Evolutionary conservation across 331 rosid genomes (phyloP).

Genomic region (Saraca asoca): DNA sequence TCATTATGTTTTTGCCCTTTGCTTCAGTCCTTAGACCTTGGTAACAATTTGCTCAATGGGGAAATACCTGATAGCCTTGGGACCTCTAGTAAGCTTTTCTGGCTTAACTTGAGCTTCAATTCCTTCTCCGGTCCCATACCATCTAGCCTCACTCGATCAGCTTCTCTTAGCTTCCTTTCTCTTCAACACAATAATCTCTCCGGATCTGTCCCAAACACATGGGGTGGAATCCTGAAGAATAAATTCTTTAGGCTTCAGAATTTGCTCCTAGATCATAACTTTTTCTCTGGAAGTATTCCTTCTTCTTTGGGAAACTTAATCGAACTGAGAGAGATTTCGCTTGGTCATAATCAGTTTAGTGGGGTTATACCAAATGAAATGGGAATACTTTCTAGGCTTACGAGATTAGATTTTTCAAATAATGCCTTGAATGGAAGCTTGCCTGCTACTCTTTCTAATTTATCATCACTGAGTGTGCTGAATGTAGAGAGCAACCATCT

Average conservation of each 20-base stretch:
- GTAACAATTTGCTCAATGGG: slow-evolving; percentile 68
- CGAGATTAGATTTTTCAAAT: slow-evolving; percentile 53
- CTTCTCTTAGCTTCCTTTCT: slow-evolving; percentile 57
- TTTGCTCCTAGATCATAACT: slow-evolving; percentile 59
- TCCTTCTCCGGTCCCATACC: slow-evolving; percentile 74
- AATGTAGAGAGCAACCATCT: slow-evolving; percentile 56
- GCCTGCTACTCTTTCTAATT: slow-evolving; percentile 45
- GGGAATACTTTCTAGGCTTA: slow-evolving; percentile 57
- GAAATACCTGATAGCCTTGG: slow-evolving; percentile 68
- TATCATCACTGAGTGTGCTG: slow-evolving; percentile 50
- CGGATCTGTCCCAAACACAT: slow-evolving; percentile 59
- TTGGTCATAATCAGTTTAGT: slow-evolving; percentile 52
- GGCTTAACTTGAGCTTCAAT: slow-evolving; percentile 78
- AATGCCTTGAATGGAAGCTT: slow-evolving; percentile 66
- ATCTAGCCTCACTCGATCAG: slow-evolving; percentile 42
- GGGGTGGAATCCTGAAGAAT: slow-evolving; percentile 47
- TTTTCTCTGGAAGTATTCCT: slow-evolving; percentile 62
- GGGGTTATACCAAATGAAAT: slow-evolving; percentile 63
- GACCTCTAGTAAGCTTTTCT: slow-evolving; percentile 68
- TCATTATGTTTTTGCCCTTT: slow-evolving; percentile 71
- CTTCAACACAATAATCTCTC: slow-evolving; percentile 80
- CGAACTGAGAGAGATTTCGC: slow-evolving; percentile 51
- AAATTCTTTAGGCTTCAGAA: slow-evolving; percentile 47
- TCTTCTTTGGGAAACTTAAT: slow-evolving; percentile 54
- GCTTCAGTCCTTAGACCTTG: slow-evolving; percentile 82